Evolutionary conservation across 2,329 filamentous ascomycete genomes (phyloP), one percentile per base, ranked within the genome.

Genomic region (Colletotrichum sp.): DNA sequence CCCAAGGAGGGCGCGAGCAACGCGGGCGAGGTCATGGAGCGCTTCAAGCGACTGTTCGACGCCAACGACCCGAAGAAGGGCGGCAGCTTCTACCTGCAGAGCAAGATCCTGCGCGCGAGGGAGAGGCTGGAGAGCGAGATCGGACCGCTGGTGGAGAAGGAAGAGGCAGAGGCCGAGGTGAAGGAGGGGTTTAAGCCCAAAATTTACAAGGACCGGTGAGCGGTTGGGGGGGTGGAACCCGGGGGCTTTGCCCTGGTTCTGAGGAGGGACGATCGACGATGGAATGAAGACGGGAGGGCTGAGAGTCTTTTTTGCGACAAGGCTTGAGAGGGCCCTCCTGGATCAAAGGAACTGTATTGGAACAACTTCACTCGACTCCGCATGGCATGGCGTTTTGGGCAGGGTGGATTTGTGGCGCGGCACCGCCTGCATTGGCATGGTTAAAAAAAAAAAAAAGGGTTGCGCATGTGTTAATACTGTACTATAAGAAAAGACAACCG

Each of bases 41-140:
- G 96, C 70, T 99, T 98, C 90, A 98, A 98, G 91, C 93, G 94
- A 78, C 88, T 99, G 64, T 99, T 98, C 84, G 97, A 99, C 85
- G 88, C 92, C 80, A 99, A 99, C 87, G 95, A 99, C 78, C 96
- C 97, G 13, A 90, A 97, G 85, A 98, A 98, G 83, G 97, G 97
- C 43, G 97, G 97, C 69, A 98, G 96, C 81, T 99, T 99, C 86
- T 99, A 99, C 86, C 89, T 99, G 65, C 97, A 99, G 87, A 98
- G 96, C 89, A 99, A 99, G 88, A 92, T 99, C 71, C 87, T 98
- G 80, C 90, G 97, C 77, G 97, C 97, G 74, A 92, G 96, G 81
- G 96, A 99, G 87, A 90, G 97, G 78, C 94, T 99, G 86, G 96
- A 98, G 88, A 90, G 94, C 80, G 96, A 99, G 86, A 88, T 97